These are phyloP conservation scores for Sporothrix curviconia DNA, from an alignment of 2,329 filamentous ascomycete genomes.

Conservation along the genomic window DNA sequence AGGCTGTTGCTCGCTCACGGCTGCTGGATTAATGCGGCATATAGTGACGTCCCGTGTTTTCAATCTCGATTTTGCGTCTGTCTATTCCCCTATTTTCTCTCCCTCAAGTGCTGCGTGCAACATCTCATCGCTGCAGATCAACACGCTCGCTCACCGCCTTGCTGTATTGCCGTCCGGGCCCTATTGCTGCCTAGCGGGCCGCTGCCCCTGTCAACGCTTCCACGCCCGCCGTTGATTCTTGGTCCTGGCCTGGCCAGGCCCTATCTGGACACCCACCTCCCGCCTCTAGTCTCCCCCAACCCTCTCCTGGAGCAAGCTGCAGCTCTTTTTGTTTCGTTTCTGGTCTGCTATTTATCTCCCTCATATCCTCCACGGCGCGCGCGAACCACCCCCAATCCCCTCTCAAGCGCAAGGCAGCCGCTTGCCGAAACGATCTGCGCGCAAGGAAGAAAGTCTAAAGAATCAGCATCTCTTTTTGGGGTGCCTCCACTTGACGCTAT, in stretches of 20 bases:
- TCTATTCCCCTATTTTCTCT: too few relatives aligned
- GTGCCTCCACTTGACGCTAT: neutral
- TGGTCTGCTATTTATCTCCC: neutral
- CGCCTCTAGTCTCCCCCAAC: too few relatives aligned
- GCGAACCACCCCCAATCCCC: neutral
- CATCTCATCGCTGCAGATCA: neutral
- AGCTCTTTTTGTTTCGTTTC: neutral
- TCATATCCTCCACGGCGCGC: neutral
- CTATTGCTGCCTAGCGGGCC: slow-evolving; percentile 5
- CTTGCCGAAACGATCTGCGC: neutral
- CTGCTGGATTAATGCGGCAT: too few relatives aligned
- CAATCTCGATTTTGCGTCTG: too few relatives aligned
- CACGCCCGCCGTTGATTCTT: too few relatives aligned
- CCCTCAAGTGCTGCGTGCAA: neutral
- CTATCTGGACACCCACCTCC: too few relatives aligned
- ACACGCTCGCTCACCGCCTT: neutral
- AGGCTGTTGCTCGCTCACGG: too few relatives aligned
- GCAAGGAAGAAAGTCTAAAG: neutral
- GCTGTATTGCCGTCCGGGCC: neutral
- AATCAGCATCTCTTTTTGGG: neutral
- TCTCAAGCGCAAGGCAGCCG: slow-evolving; percentile 4
- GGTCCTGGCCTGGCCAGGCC: too few relatives aligned
- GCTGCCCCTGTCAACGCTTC: neutral
- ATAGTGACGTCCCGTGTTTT: too few relatives aligned
- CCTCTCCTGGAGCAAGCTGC: too few relatives aligned